phyloP scores from a whole-genome alignment of 768 basidiomycete species.

The Cubamyces sp. region DNA sequence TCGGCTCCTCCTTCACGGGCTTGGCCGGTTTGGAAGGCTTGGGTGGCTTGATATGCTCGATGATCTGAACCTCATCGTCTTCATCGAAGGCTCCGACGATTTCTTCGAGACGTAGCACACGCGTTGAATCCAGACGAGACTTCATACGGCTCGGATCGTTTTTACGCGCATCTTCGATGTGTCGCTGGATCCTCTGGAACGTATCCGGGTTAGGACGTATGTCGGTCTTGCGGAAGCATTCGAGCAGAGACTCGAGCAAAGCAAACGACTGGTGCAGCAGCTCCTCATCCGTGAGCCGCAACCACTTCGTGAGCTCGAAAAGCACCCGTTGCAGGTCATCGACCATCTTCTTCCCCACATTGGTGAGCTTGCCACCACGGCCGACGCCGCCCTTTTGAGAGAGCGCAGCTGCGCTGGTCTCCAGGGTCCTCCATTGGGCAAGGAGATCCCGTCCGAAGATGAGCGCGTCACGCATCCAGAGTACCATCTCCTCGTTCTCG shows the following conservation, averaged over 20 bases:
- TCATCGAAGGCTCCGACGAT: conserved; percentile 65
- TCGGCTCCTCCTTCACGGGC: conserved; percentile 15
- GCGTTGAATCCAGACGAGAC: conserved; percentile 59
- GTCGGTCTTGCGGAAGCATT: conserved; percentile 68
- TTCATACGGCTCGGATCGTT: conserved; percentile 48
- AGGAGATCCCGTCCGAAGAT: conserved; percentile 91
- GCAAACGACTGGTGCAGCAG: conserved; percentile 88
- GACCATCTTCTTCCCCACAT: conserved; percentile 74
- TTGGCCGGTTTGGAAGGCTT: conserved; percentile 1
- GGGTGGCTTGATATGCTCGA: conserved; percentile 42
- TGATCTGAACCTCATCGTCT: conserved; percentile 61
- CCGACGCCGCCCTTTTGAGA: conserved; percentile 35
- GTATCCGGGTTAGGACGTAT: conserved; percentile 58
- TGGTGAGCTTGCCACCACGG: conserved; percentile 49
- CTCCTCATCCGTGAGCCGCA: conserved; percentile 91
- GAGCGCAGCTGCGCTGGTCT: conserved; percentile 57
- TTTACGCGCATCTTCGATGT: conserved; percentile 61
- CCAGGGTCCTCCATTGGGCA: conserved; percentile 78
- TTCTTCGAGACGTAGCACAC: conserved; percentile 68
- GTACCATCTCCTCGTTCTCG: conserved; percentile 82
- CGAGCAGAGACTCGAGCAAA: conserved; percentile 77
- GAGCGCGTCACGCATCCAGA: conserved; percentile 98
- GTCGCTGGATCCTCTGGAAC: conserved; percentile 68
- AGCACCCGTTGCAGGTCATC: conserved; percentile 78
- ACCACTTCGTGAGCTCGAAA: conserved; percentile 80